Conservation (phyloP, 805 yeast species). For the Monosporozyma solicola region DNA sequence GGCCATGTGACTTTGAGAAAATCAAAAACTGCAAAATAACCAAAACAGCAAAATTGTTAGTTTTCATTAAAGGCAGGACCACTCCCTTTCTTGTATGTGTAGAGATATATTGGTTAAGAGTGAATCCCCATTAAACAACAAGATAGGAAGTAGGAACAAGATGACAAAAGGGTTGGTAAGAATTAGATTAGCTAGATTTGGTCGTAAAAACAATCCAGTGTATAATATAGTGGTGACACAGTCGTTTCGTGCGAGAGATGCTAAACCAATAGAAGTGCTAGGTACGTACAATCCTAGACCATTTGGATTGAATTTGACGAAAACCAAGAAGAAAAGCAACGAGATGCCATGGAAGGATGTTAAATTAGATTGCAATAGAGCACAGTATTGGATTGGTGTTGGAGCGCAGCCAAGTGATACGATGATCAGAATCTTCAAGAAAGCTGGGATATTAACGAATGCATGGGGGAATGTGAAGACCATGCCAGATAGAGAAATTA, state of each 20-base stretch:
- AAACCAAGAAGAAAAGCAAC: constrained; percentile 36
- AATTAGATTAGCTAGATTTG: constrained; percentile 87
- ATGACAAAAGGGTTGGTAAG: constrained; percentile 57
- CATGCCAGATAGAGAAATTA: constrained; percentile 12
- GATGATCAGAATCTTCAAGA: constrained; percentile 65
- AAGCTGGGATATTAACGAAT: constrained; percentile 49
- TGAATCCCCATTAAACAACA: no score
- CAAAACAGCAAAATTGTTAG: no score
- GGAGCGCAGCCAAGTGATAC: constrained; percentile 92
- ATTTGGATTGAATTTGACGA: constrained; percentile 1
- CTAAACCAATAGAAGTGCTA: constrained; percentile 85
- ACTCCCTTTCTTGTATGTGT: not conserved
- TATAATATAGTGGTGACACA: constrained; percentile 89
- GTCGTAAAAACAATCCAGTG: constrained; percentile 76
- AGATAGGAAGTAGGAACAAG: not conserved
- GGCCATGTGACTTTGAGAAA: not conserved
- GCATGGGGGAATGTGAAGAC: constrained; percentile 12
- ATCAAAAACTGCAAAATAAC: not conserved
- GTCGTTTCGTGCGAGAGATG: constrained; percentile 67
- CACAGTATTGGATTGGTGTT: constrained; percentile 94
- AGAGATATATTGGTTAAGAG: no score
- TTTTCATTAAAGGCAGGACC: no score
- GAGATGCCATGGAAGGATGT: constrained; percentile 65
- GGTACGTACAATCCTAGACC: constrained; percentile 91
- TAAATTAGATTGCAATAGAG: constrained; percentile 74